Base-by-base conservation (phyloP, 2,329 filamentous ascomycete genomes). In the Endoconidiophora polonica region DNA sequence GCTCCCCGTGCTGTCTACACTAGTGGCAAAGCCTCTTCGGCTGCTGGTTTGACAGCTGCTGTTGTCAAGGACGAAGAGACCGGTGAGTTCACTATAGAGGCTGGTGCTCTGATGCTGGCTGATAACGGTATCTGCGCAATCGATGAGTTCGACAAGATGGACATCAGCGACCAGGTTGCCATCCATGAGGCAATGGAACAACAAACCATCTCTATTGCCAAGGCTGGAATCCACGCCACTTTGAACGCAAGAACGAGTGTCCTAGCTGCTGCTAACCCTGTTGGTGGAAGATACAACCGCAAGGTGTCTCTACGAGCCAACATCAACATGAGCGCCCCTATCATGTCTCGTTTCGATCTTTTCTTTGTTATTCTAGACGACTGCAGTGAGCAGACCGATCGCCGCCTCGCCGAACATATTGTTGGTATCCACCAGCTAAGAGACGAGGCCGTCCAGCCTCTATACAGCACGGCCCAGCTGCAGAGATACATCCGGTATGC, bases 101-200 rank as follows among this genome's bases (percentile, higher is more conserved):
- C 91, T 5, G 91, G 91, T 68, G 91, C 91, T 10, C 77, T 98
- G 52, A 96, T 98, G 91, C 71, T 98, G 54, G 91, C 91, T 20
- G 82, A 96, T 60, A 95, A 94, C 57, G 91, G 91, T 49, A 93
- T 96, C 59, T 98, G 91, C 65, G 88, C 87, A 53, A 98, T 98
- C 62, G 91, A 98, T 62, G 91, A 98, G 63, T 98, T 98, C 59
- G 91, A 98, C 76, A 98, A 98, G 70, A 98, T 98, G 91, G 91
- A 98, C 60, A 84, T 98, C 55, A 79, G 71, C 48, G 91, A 98
- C 63, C 91, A 98, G 68, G 91, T 98, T 50, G 91, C 91, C 56
- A 98, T 98, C 60, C 91, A 98, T 74, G 91, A 98, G 77, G 91
- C 91, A 53, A 98, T 98, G 91, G 91, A 98, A 76, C 91, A 98